Evolutionary conservation across 2,329 filamentous ascomycete species (phyloP), one percentile per base, ranked within the genome.

Genomic region (Neofusicoccum umdonicola): DNA sequence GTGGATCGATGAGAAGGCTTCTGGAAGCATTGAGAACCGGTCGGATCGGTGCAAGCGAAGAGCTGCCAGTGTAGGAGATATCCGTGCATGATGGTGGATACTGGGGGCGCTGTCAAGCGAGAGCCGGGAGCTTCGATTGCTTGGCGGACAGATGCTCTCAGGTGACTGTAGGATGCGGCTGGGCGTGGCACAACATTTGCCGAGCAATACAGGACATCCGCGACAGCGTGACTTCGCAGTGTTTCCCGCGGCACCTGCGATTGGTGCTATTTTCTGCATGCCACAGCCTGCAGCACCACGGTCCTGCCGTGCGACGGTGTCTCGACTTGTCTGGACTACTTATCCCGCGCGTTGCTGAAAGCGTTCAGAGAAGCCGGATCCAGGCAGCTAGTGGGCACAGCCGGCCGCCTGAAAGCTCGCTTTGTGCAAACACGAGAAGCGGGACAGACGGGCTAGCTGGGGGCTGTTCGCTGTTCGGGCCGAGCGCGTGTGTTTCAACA

Each of bases 401-500:
- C 22, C 17, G 17, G 19, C 34, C 34, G 52, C 52, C 52, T 31
- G 31, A 35, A 35, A 8, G 31, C 37, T 42, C 52, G 37, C 52
- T 15, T 13, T 57, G 6, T 1, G 9, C 13, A n/a, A 47, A 60
- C 41, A 60, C 56, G 56, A 60, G 56, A 15, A 7, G 42, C 56
- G 42, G 56, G 31, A 60, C n/a, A 11, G 27, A 27, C 3, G 39
- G 27, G 22, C 11, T n/a, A 6, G 17, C n/a, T 27, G 13, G 19
- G 37, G 37, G 54, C 27, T 34, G 37, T 8, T 39, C 37, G 4
- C 22, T 15, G 13, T 37, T 60, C 56, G 56, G 56, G 42, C 42
- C 56, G 56, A 60, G 56, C 56, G 56, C 56, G 9, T 15, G 15
- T 37, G 56, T 60, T 60, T 47, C 42, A 60, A 60, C 42, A 19